Base-by-base conservation (phyloP, 2,329 filamentous ascomycete genomes). In the Epichloe festucae region DNA sequence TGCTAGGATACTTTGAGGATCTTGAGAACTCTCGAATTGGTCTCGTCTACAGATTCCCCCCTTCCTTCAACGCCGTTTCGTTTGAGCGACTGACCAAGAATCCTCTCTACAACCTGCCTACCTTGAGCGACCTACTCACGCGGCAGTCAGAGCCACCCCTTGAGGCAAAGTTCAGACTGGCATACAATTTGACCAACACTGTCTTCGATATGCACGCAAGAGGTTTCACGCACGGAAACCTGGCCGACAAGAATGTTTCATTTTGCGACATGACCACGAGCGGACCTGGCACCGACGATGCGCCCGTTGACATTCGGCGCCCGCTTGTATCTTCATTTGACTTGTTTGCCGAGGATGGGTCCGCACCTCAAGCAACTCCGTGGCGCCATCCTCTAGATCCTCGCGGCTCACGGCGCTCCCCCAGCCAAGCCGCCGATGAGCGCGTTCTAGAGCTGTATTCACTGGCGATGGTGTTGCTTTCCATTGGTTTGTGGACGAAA, bases 291-390 rank as follows among this genome's bases (percentile, higher is more conserved):
- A 65, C 68, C 6, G 66, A 64, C 5, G 67, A 72, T 7, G 67
- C 69, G 1, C 70, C 78, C 42, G 71, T 81, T 15, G 81, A 87
- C 52, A 74, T 89, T 47, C 75, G 85, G 21, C 75, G 80, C 8
- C 86, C 86, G 2, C 75, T 87, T 3, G 70, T 89, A 43, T 84
- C 84, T 1, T 84, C 84, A 0, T 90, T 88, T 58, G 85, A 90
- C 56, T 67, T 89, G 3, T 91, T 90, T 61, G 56, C 64, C 0
- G 66, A 68, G 19, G 63, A 64, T 17, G 45, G 50, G 0, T 51
- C 58, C 11, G 23, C 54, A 1, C 8, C 52, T 2, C 51, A 49
- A n/a, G 51, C 52, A 10, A 65, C 66, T 6, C 62, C 68, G 2
- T 69, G 69, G 15, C 77, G 79, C n/a, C 85, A 89, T 61, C 81